Evolutionary conservation across 805 yeast genomes (phyloP), one percentile per base, ranked within the genome.

Genomic region (Diddensiella santjacobensis): DNA sequence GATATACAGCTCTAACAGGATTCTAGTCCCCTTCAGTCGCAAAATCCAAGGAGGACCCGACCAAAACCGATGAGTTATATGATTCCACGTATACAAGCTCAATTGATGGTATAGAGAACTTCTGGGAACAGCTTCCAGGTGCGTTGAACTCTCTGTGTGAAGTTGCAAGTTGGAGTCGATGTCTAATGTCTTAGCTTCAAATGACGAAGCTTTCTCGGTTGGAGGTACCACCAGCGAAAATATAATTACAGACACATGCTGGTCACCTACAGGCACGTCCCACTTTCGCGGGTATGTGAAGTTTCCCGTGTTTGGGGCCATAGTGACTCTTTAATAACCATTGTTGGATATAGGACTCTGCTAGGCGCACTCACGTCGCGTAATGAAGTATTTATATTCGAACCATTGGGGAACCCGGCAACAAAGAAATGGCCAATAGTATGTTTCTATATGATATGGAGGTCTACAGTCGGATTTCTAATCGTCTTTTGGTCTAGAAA

Each of bases 181-280:
- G 8, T 8, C 13, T 8, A 8, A 8, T 13, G 31, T 13, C 23
- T n/a, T 4, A 26, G 44, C 10, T 22, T n/a, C 19, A 13, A 24
- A 36, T 30, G 55, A 55, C 36, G 50, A 42, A 29, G 38, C 29
- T 3, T 42, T 48, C 30, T 51, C 57, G 5, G 40, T 51, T 2
- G 49, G 46, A 5, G 45, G 41, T 3, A 39, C 52, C 3, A 31
- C 53, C 8, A 44, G 50, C 18, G 57, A 52, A 15, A 29, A 42
- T 22, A 22, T 39, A 15, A 24, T 54, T 19, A 50, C 56, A 2
- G 56, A 56, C 26, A 19, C 50, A 8, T 52, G 38, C 5, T 57
- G 60, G 60, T 55, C 58, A 3, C 58, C 60, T 13, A 49, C 53
- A 1, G 59, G 59, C 2, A 22, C 51, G 41, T 51, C 53, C 2